Conservation (phyloP, 2,329 filamentous ascomycete species). For the Monilinia polystroma region DNA sequence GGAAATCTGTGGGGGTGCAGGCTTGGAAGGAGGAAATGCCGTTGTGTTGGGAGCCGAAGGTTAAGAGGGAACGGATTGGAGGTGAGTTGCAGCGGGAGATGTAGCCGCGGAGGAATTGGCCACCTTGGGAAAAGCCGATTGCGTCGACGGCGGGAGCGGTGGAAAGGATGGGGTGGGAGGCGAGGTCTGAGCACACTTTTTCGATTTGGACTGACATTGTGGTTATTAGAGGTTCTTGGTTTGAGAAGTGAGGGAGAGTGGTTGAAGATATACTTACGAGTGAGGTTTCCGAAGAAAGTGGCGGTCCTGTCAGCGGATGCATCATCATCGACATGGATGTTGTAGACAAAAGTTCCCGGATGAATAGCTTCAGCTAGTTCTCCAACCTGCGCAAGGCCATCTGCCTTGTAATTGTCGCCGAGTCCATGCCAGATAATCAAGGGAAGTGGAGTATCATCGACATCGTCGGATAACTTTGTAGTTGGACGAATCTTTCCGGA, state of each 20-base stretch:
- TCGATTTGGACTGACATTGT: slow-evolving; percentile 57
- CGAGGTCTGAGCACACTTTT: slow-evolving; percentile 74
- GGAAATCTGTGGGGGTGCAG: slow-evolving; percentile 69
- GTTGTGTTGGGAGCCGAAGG: slow-evolving; percentile 71
- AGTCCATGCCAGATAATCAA: slow-evolving; percentile 92
- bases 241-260: not conserved
- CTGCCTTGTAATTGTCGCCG: slow-evolving; percentile 71
- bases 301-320: slow-evolving; percentile 70
- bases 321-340: slow-evolving; percentile 65
- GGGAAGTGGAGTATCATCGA: slow-evolving; percentile 70
- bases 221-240: not conserved
- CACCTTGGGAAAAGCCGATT: slow-evolving; percentile 92
- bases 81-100: slow-evolving; percentile 76
- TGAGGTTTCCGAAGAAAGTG: slow-evolving; percentile 90
- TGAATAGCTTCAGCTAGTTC: slow-evolving; percentile 69
- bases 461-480: slow-evolving; percentile 27
- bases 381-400: slow-evolving; percentile 71
- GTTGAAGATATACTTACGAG: slow-evolving; percentile 38
- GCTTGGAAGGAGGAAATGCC: slow-evolving; percentile 81
- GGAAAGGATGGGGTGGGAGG: slow-evolving; percentile 73
- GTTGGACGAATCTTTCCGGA: slow-evolving; percentile 15
- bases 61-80: slow-evolving; percentile 62
- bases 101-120: slow-evolving; percentile 91
- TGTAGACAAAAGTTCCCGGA: slow-evolving; percentile 82
- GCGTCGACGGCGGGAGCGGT: slow-evolving; percentile 84